phyloP scores from a whole-genome alignment of 176 grass and related monocot species.

The Metroxylon sagu region DNA sequence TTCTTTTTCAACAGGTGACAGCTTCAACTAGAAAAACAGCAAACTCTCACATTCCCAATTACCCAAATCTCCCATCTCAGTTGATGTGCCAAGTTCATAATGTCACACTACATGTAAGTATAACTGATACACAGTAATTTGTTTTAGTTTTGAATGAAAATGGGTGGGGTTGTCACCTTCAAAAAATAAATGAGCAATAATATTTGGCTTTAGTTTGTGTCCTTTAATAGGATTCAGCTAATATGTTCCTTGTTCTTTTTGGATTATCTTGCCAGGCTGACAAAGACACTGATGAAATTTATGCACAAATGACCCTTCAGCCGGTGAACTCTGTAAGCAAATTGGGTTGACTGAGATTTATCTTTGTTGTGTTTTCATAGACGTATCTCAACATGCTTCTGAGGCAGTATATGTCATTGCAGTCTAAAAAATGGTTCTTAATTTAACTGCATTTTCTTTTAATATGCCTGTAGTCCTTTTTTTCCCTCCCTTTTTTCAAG shows the following conservation, averaged over 20 bases:
- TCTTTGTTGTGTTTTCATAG: too few relatives aligned
- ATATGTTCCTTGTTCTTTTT: neutral
- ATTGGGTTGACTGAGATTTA: neutral
- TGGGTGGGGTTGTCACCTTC: too few relatives aligned
- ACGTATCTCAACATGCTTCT: too few relatives aligned
- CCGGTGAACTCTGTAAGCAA: conserved; percentile 75
- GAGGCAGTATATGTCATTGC: too few relatives aligned
- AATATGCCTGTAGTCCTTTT: too few relatives aligned
- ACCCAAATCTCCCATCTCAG: conserved; percentile 83
- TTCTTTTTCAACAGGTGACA: conserved; percentile 49
- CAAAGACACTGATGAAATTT: conserved; percentile 96
- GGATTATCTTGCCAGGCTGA: conserved; percentile 43
- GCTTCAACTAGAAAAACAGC: conserved; percentile 74
- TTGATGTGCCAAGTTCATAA: conserved; percentile 93
- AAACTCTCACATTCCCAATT: conserved; percentile 75
- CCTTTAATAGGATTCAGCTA: too few relatives aligned
- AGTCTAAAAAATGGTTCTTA: too few relatives aligned
- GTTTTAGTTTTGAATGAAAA: too few relatives aligned
- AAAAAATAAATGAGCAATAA: too few relatives aligned
- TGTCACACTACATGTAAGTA: conserved; percentile 76
- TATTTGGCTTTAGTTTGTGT: too few relatives aligned
- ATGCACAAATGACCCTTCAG: conserved; percentile 93
- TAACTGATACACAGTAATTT: neutral
- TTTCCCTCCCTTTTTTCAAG: too few relatives aligned
- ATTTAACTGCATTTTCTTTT: too few relatives aligned